These are phyloP conservation scores for Termitomyces sp. DNA, from an alignment of 1,284 basidiomycete genomes.

Conservation along the genomic window DNA sequence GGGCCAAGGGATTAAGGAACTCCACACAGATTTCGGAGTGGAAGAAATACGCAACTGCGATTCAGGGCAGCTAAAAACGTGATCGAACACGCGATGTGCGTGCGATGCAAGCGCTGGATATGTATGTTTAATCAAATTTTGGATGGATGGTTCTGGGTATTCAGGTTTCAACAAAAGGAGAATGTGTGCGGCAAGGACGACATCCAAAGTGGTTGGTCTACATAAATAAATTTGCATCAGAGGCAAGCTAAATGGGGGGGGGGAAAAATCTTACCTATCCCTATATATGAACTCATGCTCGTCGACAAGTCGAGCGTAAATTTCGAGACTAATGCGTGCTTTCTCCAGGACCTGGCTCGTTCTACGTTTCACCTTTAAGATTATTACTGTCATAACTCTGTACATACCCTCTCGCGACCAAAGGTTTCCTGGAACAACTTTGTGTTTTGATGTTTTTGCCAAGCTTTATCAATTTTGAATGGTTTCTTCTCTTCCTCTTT, in stretches of 20 bases:
- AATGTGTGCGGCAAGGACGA: conserved; percentile 62
- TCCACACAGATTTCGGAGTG: conserved; percentile 17
- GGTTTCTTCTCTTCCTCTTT: conserved; percentile 38
- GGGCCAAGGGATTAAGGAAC: conserved; percentile 24
- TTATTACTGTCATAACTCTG: not conserved
- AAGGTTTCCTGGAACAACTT: conserved; percentile 47
- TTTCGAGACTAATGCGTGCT: conserved; percentile 49
- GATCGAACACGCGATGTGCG: conserved; percentile 42
- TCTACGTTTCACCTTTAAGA: not conserved
- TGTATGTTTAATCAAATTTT: conserved; percentile 44
- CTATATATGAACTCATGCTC: conserved; percentile 48
- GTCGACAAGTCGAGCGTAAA: conserved; percentile 52
- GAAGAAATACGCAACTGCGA: conserved; percentile 9
- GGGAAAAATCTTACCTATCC: conserved; percentile 30
- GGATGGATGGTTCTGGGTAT: conserved; percentile 57
- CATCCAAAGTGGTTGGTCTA: conserved; percentile 61
- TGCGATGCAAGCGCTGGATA: conserved; percentile 56
- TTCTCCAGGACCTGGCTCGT: conserved; percentile 51
- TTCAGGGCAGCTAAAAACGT: conserved; percentile 18
- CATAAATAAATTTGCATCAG: conserved; percentile 1
- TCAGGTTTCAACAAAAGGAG: conserved; percentile 53
- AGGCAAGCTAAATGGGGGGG: not conserved
- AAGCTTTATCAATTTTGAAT: conserved; percentile 25
- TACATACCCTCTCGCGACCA: conserved; percentile 56
- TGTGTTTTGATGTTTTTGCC: conserved; percentile 30